These are phyloP conservation scores for Pseudogymnoascus sp. DNA, from an alignment of 2,329 filamentous ascomycete genomes.

Conservation along the genomic window DNA sequence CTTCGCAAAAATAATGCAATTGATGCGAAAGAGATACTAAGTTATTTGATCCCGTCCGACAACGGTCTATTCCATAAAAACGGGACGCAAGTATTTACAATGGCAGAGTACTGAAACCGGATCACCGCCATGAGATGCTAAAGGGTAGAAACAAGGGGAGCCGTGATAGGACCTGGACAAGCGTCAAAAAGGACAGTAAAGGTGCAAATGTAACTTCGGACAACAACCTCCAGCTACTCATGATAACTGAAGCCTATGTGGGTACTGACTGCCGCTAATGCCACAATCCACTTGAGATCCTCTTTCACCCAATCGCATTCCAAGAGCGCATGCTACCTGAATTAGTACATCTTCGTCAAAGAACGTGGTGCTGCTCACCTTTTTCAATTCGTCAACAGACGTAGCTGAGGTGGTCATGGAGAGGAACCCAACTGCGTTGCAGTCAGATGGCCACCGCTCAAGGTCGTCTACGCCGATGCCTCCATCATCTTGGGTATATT, in stretches of 20 bases:
- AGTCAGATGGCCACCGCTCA: conserved; percentile 24
- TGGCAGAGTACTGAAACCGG: not conserved
- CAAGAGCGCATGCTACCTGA: conserved; percentile 3
- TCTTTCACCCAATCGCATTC: not conserved
- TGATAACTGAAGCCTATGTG: not conserved
- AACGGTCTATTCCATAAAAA: not conserved
- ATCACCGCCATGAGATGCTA: not conserved
- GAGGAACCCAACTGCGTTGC: conserved; percentile 27
- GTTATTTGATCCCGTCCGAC: not conserved
- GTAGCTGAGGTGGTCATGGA: conserved; percentile 22
- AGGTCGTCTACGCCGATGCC: conserved; percentile 27
- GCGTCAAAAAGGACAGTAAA: not conserved
- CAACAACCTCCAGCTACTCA: not conserved
- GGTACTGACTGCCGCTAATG: not conserved
- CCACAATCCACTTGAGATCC: conserved; percentile 2
- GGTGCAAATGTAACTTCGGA: not conserved
- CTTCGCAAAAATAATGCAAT: too few relatives aligned
- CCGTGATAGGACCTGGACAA: not conserved
- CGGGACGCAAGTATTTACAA: not conserved
- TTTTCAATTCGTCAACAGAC: not conserved
- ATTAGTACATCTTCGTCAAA: not conserved
- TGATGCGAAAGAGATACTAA: too few relatives aligned
- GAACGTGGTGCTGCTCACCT: not conserved
- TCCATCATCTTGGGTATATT: conserved; percentile 28
- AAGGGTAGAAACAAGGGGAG: not conserved